Evolutionary conservation across 2,329 filamentous ascomycete genomes (phyloP).

Genomic region (Penicillium sp.): DNA sequence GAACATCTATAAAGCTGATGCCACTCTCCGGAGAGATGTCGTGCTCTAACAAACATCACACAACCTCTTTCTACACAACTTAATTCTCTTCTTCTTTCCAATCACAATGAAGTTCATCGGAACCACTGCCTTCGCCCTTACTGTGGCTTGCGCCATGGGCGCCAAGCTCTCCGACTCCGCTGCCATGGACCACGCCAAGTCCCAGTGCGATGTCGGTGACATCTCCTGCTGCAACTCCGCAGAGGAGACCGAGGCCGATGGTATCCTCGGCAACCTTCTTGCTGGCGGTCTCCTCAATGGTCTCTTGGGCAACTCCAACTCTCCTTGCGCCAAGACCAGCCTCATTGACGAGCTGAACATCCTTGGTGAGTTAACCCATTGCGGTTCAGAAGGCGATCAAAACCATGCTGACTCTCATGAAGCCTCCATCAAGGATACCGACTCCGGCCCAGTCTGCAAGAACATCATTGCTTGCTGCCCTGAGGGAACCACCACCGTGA

Average conservation of each 20-base stretch:
- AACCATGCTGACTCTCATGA: background rate
- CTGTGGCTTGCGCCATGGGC: background rate
- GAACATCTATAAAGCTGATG: background rate
- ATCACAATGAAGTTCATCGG: slow-evolving; percentile 5
- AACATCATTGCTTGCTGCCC: slow-evolving; percentile 9
- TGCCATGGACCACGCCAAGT: background rate
- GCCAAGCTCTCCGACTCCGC: background rate
- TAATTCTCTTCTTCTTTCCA: background rate
- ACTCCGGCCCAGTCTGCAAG: slow-evolving; percentile 4
- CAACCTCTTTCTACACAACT: background rate
- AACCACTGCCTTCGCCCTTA: background rate
- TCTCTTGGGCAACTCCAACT: slow-evolving; percentile 3
- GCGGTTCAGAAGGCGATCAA: background rate
- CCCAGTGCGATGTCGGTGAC: background rate
- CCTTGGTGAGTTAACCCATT: background rate
- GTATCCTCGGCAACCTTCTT: background rate
- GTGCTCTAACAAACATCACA: background rate
- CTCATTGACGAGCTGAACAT: slow-evolving; percentile 2
- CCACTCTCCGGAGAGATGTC: background rate
- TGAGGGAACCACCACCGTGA: background rate
- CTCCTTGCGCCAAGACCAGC: slow-evolving; percentile 1
- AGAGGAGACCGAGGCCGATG: background rate
- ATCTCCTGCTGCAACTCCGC: slow-evolving; percentile 4
- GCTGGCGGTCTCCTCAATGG: slow-evolving; percentile 3
- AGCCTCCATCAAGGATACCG: background rate